Percentiles rank a stretch among this genome's conserved stretches.
Conservation (phyloP, 345 rosid species). For the Eucalyptus pumila region DNA sequence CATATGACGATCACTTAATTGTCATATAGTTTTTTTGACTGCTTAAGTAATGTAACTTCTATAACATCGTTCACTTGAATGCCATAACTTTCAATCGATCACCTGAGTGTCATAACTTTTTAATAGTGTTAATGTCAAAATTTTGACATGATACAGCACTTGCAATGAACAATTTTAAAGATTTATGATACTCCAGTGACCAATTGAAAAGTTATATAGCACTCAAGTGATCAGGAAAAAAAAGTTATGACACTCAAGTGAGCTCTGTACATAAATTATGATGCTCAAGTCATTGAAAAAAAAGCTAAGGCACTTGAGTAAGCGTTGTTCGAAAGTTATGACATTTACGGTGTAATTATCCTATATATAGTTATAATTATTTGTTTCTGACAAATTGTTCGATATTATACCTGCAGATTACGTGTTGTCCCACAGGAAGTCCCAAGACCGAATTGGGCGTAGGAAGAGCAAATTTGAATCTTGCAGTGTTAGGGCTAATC, state of each 20-base stretch:
- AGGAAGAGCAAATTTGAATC: constrained; percentile 24
- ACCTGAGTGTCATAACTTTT: accelerated
- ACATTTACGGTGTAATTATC: neutral
- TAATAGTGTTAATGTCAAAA: neutral
- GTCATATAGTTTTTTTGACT: neutral
- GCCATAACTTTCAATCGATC: no score
- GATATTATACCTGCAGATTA: constrained; percentile 8
- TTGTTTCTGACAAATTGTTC: neutral
- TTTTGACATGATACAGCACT: neutral
- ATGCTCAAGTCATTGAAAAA: neutral
- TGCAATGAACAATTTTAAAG: neutral
- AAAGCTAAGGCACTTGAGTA: neutral
- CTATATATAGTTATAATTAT: no score
- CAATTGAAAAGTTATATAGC: no score
- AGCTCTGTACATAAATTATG: no score
- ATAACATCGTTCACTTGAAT: accelerated
- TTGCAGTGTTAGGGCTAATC: constrained; percentile 13
- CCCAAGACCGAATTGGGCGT: constrained; percentile 10
- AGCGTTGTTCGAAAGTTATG: neutral
- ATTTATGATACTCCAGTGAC: neutral
- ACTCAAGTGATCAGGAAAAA: no score
- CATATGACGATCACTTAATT: neutral
- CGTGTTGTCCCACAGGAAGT: constrained; percentile 18
- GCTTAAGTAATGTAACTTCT: no score
- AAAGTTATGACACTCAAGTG: neutral